Base-by-base conservation (phyloP, 257 asterid species). In the Lithospermum erythrorhizon region DNA sequence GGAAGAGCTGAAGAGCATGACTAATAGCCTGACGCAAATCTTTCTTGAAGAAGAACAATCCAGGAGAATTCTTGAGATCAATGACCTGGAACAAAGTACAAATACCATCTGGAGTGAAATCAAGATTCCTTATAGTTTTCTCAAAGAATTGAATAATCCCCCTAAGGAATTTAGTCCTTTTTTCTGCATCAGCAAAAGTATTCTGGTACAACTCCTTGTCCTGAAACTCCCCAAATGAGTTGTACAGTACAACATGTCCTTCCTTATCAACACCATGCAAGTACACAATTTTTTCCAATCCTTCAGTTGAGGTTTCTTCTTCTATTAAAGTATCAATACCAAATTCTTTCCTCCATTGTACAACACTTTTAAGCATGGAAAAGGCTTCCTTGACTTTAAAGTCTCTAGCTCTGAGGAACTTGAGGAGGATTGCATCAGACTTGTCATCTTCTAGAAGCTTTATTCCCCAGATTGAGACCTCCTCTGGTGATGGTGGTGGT, bases 1-100 rank as follows among this genome's bases (percentile, higher is more conserved):
- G 95, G 61, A 86, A 86, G 72, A 83, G 61, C n/a, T 83, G 91
- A 29, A 86, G 85, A 59, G 91, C 91, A 64, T 82, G 88, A 51
- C 79, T 86, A 45, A 87, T 81, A 13, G 95, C 88, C 58, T 83
- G 88, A 4, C 88, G 67, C 47, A 86, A 68, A 29, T 86, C 95
- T 70, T 75, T 83, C 83, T 83, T 83, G 77, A 70, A 75, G 68
- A 82, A 67, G 68, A 79, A 70, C 14, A 81, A 57, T 1, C 89
- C 95, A 32, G 95, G 91, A 3, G 88, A 75, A 55, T 86, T 83
- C 75, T 81, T 83, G 25, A 86, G 83, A 74, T 86, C 95, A 53
- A 75, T 83, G 23, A 86, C 74, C 64, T 86, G 91, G 66, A 83
- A 84, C 68, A 83, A 75, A 0, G 95, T 86, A 71, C 79, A 77